A percentile compares a stretch with the other conserved stretches of the same genome.
These are phyloP conservation scores for Yamadazyma epiphylla DNA, from an alignment of 1,139 yeast species.

Conservation along the genomic window DNA sequence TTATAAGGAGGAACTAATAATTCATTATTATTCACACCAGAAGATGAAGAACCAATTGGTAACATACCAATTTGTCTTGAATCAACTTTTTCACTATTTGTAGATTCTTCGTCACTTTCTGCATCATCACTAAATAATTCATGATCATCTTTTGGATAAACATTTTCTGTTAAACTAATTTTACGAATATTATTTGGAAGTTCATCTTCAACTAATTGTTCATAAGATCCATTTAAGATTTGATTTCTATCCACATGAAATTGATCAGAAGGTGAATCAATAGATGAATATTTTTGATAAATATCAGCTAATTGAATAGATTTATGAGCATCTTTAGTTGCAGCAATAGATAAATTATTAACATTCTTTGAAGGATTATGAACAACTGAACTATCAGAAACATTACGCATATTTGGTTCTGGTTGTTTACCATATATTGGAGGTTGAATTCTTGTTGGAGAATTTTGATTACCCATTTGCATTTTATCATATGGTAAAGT, in stretches of 20 bases:
- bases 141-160: conserved; percentile 38
- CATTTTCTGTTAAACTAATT: conserved; percentile 23
- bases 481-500: neutral
- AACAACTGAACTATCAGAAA: conserved; percentile 6
- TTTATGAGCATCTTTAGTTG: conserved; percentile 19
- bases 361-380: conserved; percentile 8
- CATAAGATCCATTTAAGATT: conserved; percentile 35
- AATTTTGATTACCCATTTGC: neutral
- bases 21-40: conserved; percentile 3
- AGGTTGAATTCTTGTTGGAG: conserved; percentile 3
- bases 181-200: conserved; percentile 31
- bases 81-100: conserved; percentile 22
- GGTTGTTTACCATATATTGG: conserved; percentile 1
- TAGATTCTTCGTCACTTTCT: conserved; percentile 15
- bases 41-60: conserved; percentile 7
- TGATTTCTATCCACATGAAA: conserved; percentile 27
- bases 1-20: conserved; percentile 24
- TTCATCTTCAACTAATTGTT: conserved; percentile 31
- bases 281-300: conserved; percentile 42
- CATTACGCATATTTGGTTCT: conserved; percentile 2
- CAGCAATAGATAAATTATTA: conserved; percentile 11
- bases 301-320: conserved; percentile 44
- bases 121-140: conserved; percentile 32
- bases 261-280: conserved; percentile 42
- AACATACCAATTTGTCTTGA: conserved; percentile 23